phyloP scores from a whole-genome alignment of 139 green algal species.

The Chlamydomonas sphaeroides region DNA sequence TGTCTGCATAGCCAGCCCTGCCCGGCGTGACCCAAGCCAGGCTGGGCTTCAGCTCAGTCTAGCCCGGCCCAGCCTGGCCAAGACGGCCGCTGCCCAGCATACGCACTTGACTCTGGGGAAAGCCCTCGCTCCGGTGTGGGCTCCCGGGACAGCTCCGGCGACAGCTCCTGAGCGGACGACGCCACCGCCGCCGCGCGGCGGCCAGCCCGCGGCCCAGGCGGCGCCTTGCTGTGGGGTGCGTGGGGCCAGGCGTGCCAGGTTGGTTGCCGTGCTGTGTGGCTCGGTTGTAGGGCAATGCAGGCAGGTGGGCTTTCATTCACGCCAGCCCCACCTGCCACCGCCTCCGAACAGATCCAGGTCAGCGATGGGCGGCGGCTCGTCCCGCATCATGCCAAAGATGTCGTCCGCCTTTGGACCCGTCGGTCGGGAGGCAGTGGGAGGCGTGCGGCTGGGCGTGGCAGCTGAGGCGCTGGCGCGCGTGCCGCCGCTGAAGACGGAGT shows the following conservation, averaged over 20 bases:
- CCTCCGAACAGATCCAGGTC: conserved; percentile 36
- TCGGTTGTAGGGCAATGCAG: no score
- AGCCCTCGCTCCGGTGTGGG: conserved; percentile 26
- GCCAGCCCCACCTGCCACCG: background rate
- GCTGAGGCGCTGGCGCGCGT: background rate
- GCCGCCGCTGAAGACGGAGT: background rate
- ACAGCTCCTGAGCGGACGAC: background rate
- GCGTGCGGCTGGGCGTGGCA: no score
- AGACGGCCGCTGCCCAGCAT: no score
- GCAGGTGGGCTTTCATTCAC: no score
- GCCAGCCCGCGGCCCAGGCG: background rate
- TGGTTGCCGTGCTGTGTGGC: no score
- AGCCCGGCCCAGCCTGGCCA: no score
- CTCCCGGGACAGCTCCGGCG: conserved; percentile 16
- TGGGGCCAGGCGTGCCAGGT: no score
- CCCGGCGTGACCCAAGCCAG: no score
- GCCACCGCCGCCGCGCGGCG: conserved; percentile 2
- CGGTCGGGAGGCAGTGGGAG: background rate
- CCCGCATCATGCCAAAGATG: conserved; percentile 41
- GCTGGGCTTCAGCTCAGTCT: no score
- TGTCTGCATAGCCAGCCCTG: no score
- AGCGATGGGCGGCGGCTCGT: conserved; percentile 17
- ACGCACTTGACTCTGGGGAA: conserved; percentile 26
- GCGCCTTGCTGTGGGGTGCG: conserved; percentile 7
- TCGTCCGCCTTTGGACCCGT: conserved; percentile 6